Evolutionary conservation across 352 stramenopile species (phyloP), one percentile per base, ranked within the genome.

Genomic region (Globisporangium middletonii): DNA sequence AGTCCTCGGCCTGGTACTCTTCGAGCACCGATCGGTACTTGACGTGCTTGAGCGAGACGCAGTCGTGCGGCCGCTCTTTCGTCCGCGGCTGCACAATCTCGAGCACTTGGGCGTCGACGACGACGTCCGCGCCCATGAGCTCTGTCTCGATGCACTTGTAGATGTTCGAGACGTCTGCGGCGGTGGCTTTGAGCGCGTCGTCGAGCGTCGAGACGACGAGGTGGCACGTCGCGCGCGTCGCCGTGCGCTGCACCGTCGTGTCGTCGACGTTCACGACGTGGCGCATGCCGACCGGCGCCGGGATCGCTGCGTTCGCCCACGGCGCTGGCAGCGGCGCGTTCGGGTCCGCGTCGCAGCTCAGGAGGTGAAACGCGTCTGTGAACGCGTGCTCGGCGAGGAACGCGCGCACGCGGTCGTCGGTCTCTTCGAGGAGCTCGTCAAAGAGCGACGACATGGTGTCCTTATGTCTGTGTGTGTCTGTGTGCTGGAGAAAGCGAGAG

Each of bases 1-100:
- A 86, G 49, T 89, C 79, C 51, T 89, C 79, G 19, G 72, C 75
- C 23, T 79, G 67, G 35, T 64, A 65, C 16, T 77, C 77, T 56
- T 83, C 72, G 19, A 86, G 60, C 19, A 86, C 67, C 19, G 75
- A 86, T 11, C 67, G 71, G 65, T 89, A 88, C 53, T 83, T 87
- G 65, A 87, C 75, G 58, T 89, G 79, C 65, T 93, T 93, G 62
- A 90, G 69, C 2, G 77, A 71, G 23, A 93, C 68, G 66, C 85
- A 93, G 46, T 83, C 74, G 63, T 93, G 79, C 26, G 78, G 78
- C 1, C 61, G 75, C 60, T 87, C 70, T 57, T 89, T 87, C 16
- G 83, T 86, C 13, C 83, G 67, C 45, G 71, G 69, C 18, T 82
- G 68, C 28, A 93, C 66, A 43, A 77, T 85, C 57, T 91, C 79